phyloP scores from a whole-genome alignment of 2,329 filamentous ascomycete species.

The Microsporum audouinii region DNA sequence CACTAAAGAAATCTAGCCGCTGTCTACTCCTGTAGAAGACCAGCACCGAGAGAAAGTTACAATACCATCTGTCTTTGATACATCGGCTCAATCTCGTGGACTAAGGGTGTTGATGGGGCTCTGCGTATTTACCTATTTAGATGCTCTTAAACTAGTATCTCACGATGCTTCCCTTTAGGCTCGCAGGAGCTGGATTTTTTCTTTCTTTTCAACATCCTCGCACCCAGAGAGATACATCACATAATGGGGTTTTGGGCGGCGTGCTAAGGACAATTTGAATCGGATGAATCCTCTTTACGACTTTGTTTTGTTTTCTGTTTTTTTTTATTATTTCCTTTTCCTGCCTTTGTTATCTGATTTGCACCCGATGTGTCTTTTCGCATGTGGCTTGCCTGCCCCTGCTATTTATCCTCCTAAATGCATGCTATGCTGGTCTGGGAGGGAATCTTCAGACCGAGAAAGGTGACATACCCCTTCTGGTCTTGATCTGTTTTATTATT shows the following conservation, averaged over 20 bases:
- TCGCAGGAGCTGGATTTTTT: background rate
- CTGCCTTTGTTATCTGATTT: conserved; percentile 4
- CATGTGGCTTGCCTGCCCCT: background rate
- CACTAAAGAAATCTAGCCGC: conserved; percentile 7
- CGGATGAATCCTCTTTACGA: conserved; percentile 5
- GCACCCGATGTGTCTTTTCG: background rate
- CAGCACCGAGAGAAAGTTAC: background rate
- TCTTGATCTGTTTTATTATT: conserved; percentile 2
- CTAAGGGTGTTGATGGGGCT: background rate
- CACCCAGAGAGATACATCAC: conserved; percentile 5
- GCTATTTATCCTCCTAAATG: background rate
- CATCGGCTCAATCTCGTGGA: background rate
- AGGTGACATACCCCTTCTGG: background rate
- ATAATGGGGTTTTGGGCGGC: conserved; percentile 7
- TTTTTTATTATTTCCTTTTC: background rate
- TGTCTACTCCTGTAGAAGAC: conserved; percentile 3
- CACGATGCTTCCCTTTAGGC: background rate
- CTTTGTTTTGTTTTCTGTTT: background rate
- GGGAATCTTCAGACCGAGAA: conserved; percentile 1
- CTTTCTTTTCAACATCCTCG: background rate
- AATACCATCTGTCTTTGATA: background rate
- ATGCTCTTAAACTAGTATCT: background rate
- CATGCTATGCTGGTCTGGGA: background rate
- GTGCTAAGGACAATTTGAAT: conserved; percentile 4
- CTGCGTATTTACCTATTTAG: conserved; percentile 2